These are phyloP conservation scores for Pseudoneurospora amorphoporcata DNA, from an alignment of 495 filamentous ascomycete species.

Conservation along the genomic window DNA sequence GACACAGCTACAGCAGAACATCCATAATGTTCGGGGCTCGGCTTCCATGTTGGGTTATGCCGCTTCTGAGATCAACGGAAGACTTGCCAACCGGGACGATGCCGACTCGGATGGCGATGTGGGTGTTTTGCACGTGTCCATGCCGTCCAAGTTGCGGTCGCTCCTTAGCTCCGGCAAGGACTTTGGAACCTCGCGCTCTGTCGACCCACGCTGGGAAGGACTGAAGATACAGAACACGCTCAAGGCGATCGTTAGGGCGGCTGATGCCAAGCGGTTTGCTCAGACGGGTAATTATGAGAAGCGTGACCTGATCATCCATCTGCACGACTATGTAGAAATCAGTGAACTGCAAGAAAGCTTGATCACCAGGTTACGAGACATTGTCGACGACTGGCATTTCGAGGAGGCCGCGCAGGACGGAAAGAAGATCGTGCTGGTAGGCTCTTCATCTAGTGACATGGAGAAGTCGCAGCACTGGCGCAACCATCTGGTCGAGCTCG, in stretches of 20 bases:
- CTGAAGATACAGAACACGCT: conserved; percentile 31
- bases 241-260: conserved; percentile 26
- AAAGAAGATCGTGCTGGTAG: conserved; percentile 64
- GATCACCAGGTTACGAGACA: conserved; percentile 52
- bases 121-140: conserved; percentile 12
- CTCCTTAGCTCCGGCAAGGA: conserved; percentile 8
- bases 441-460: conserved; percentile 40
- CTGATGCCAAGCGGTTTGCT: conserved; percentile 13
- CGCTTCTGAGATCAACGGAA: conserved; percentile 34
- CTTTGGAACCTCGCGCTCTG: background rate
- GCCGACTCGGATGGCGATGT: conserved; percentile 8
- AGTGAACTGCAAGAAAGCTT: conserved; percentile 51
- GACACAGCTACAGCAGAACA: conserved; percentile 57
- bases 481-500: conserved; percentile 23
- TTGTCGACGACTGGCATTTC: conserved; percentile 52
- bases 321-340: conserved; percentile 74
- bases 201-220: conserved; percentile 33
- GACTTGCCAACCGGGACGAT: conserved; percentile 9
- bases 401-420: conserved; percentile 36
- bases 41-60: conserved; percentile 58
- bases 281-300: background rate
- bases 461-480: conserved; percentile 21
- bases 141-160: conserved; percentile 16
- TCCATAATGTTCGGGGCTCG: conserved; percentile 29
- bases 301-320: conserved; percentile 52